Conservation (phyloP, 1,139 yeast species). For the Spencermartinsiella ligniputridi region DNA sequence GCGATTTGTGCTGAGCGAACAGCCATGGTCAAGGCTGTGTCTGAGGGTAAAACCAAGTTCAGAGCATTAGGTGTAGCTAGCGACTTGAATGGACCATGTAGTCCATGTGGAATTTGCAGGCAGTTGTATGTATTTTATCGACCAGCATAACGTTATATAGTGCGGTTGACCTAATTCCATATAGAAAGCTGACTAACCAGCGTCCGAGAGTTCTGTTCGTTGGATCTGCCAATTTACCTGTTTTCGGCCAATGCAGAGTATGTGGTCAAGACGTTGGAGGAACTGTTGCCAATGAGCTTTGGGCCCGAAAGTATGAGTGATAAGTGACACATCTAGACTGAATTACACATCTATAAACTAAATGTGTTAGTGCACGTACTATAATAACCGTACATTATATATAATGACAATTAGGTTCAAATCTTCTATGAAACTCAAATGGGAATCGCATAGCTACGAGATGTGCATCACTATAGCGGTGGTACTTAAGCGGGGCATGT, state of each 20-base stretch:
- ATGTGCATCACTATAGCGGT: too few relatives aligned
- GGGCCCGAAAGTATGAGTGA: constrained; percentile 61
- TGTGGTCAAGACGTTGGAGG: constrained; percentile 47
- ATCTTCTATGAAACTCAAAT: too few relatives aligned
- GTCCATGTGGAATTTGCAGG: constrained; percentile 95
- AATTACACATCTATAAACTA: too few relatives aligned
- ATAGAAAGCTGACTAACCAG: too few relatives aligned
- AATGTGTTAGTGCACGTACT: too few relatives aligned
- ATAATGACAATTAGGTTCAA: too few relatives aligned
- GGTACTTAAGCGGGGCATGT: too few relatives aligned
- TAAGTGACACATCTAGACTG: too few relatives aligned
- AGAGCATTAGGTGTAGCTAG: constrained; percentile 69
- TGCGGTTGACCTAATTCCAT: not conserved
- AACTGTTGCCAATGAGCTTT: constrained; percentile 72
- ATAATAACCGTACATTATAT: too few relatives aligned
- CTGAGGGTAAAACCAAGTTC: constrained; percentile 45
- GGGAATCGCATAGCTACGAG: too few relatives aligned
- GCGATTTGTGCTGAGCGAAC: constrained; percentile 89
- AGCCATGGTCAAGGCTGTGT: constrained; percentile 65
- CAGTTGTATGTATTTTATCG: constrained; percentile 45
- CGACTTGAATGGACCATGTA: constrained; percentile 54
- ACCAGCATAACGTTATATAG: too few relatives aligned
- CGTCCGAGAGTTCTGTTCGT: constrained; percentile 63
- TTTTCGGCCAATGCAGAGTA: constrained; percentile 23
- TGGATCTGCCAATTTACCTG: constrained; percentile 31